Percentiles rank a stretch among this genome's conserved stretches.
Conservation (phyloP, 805 yeast genomes). For the Candida fluviatilis region DNA sequence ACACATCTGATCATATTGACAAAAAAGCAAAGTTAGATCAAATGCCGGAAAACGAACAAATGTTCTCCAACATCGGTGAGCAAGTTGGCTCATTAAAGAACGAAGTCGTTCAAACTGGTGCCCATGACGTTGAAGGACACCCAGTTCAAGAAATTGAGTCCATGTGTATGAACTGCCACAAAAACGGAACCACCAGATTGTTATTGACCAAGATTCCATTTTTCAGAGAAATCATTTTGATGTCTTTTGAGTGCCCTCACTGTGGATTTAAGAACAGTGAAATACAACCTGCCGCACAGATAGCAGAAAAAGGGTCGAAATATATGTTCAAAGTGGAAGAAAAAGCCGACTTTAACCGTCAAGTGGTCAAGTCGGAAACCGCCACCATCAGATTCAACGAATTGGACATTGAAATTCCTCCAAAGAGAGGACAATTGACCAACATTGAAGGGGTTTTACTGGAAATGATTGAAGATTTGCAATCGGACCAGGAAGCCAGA, state of each 20-base stretch:
- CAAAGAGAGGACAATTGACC: conserved; percentile 89
- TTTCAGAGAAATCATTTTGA: conserved; percentile 83
- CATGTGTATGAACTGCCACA: conserved; percentile 91
- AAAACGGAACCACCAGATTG: conserved; percentile 79
- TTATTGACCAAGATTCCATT: conserved; percentile 86
- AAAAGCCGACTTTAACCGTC: conserved; percentile 76
- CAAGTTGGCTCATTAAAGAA: conserved; percentile 33
- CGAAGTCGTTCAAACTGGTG: conserved; percentile 66
- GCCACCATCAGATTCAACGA: conserved; percentile 78
- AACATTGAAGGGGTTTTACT: conserved; percentile 84
- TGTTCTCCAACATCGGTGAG: conserved; percentile 35
- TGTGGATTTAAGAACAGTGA: conserved; percentile 90
- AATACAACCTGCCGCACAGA: conserved; percentile 91
- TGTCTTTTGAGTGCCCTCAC: conserved; percentile 95
- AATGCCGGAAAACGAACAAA: conserved; percentile 12
- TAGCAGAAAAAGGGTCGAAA: conserved; percentile 83
- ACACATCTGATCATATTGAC: conserved; percentile 8
- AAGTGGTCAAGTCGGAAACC: conserved; percentile 86
- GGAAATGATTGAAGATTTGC: conserved; percentile 81
- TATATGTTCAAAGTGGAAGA: conserved; percentile 66
- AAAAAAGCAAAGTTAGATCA: conserved; percentile 13
- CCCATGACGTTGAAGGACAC: conserved; percentile 79
- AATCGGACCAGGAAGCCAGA: conserved; percentile 78
- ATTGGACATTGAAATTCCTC: conserved; percentile 90
- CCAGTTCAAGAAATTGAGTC: conserved; percentile 96